Evolutionary conservation across 2,329 filamentous ascomycete genomes (phyloP).

Genomic region (Talaromyces sp.): DNA sequence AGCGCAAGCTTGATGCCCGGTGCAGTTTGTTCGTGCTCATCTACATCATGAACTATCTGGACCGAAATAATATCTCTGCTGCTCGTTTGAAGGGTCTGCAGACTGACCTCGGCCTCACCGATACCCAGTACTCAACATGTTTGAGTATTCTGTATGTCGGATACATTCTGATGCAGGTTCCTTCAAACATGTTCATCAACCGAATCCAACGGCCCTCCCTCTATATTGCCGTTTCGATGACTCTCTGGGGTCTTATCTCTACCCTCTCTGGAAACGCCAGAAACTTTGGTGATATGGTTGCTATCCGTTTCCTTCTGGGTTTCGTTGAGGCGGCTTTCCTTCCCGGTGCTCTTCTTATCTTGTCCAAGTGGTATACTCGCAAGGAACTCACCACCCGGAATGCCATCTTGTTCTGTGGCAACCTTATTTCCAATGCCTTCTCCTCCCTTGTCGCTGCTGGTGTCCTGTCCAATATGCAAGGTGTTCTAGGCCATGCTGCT

Average conservation of each 20-base stretch:
- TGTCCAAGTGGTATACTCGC: conserved; percentile 53
- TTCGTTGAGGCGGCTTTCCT: conserved; percentile 45
- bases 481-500: conserved; percentile 39
- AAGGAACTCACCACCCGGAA: conserved; percentile 49
- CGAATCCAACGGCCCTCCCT: conserved; percentile 49
- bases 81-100: conserved; percentile 45
- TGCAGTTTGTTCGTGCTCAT: conserved; percentile 30
- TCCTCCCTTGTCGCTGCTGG: conserved; percentile 51
- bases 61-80: conserved; percentile 46
- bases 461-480: conserved; percentile 49
- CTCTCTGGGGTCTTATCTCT: conserved; percentile 63
- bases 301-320: conserved; percentile 43
- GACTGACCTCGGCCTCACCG: conserved; percentile 38
- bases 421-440: conserved; percentile 50
- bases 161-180: conserved; percentile 51
- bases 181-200: conserved; percentile 52
- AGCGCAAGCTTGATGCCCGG: conserved; percentile 31
- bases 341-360: conserved; percentile 43
- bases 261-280: conserved; percentile 56
- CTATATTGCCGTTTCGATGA: conserved; percentile 51
- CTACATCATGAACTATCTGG: conserved; percentile 42
- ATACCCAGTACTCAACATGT: conserved; percentile 45
- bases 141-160: conserved; percentile 50
- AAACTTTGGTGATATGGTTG: conserved; percentile 37
- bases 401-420: conserved; percentile 52